Percentiles rank a stretch among this genome's conserved stretches.
These are phyloP conservation scores for Ophiostoma sp. DNA, from an alignment of 2,329 filamentous ascomycete genomes.

Conservation along the genomic window DNA sequence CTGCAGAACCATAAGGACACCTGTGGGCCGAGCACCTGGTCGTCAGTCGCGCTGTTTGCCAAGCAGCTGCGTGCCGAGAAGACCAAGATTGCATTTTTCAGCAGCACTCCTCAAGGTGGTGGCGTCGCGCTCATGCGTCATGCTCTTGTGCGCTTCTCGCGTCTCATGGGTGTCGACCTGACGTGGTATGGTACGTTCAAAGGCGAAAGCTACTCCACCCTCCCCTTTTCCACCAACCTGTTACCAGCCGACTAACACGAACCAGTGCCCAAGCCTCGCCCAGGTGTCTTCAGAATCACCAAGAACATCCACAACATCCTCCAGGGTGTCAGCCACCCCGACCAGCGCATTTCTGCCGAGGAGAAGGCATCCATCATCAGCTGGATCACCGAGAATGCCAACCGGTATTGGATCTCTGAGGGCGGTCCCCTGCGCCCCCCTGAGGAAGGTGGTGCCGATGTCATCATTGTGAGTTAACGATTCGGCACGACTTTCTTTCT, in stretches of 20 bases:
- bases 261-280: constrained; percentile 80
- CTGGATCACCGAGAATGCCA: constrained; percentile 73
- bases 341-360: constrained; percentile 62
- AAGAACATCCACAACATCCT: constrained; percentile 89
- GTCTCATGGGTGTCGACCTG: constrained; percentile 65
- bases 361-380: constrained; percentile 64
- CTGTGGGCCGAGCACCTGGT: constrained; percentile 64
- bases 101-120: constrained; percentile 77
- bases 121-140: constrained; percentile 82
- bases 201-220: too few relatives aligned
- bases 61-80: constrained; percentile 62
- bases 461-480: constrained; percentile 59
- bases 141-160: constrained; percentile 70
- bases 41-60: constrained; percentile 63
- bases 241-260: constrained; percentile 24
- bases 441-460: constrained; percentile 70
- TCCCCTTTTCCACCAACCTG: too few relatives aligned
- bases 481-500: too few relatives aligned
- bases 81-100: constrained; percentile 75
- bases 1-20: constrained; percentile 62
- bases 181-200: constrained; percentile 63
- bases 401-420: constrained; percentile 70
- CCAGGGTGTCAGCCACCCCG: constrained; percentile 69
- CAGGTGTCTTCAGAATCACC: constrained; percentile 77
- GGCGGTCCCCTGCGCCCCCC: constrained; percentile 66